phyloP scores from a whole-genome alignment of 345 rosid species.

The Pistacia vera region DNA sequence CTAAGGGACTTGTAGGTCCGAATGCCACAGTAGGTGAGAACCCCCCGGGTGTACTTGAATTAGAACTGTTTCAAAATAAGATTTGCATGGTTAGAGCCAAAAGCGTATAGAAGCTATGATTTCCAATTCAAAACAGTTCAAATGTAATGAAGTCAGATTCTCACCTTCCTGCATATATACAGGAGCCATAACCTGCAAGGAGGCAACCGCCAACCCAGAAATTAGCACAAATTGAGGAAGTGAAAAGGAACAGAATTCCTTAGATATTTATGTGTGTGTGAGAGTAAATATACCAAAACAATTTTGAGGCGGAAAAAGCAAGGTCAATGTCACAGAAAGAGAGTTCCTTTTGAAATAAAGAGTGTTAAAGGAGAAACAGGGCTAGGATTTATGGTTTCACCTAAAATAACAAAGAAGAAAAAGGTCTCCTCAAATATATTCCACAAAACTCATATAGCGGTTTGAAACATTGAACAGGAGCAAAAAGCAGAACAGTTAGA shows the following conservation, averaged over 20 bases:
- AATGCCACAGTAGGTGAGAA: constrained; percentile 51
- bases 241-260: not conserved
- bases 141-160: constrained; percentile 12
- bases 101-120: not conserved
- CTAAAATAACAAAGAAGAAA: not conserved
- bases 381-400: not conserved
- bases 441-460: not conserved
- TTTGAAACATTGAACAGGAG: not conserved
- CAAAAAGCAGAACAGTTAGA: not conserved
- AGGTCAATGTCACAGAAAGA: too few species aligned
- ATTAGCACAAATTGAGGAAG: constrained; percentile 2
- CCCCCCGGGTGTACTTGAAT: constrained; percentile 41
- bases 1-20: constrained; percentile 65
- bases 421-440: not conserved
- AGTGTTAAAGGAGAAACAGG: not conserved
- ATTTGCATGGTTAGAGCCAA: constrained; percentile 8
- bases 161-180: constrained; percentile 84
- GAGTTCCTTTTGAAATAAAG: not conserved
- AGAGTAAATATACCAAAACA: too few species aligned
- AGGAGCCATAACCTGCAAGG: constrained; percentile 72
- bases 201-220: not conserved
- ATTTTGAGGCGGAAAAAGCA: too few species aligned
- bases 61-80: constrained; percentile 43
- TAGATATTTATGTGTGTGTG: too few species aligned
- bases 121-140: not conserved